phyloP scores from a whole-genome alignment of 2,329 filamentous ascomycete genomes.

The Colletotrichum siamense region DNA sequence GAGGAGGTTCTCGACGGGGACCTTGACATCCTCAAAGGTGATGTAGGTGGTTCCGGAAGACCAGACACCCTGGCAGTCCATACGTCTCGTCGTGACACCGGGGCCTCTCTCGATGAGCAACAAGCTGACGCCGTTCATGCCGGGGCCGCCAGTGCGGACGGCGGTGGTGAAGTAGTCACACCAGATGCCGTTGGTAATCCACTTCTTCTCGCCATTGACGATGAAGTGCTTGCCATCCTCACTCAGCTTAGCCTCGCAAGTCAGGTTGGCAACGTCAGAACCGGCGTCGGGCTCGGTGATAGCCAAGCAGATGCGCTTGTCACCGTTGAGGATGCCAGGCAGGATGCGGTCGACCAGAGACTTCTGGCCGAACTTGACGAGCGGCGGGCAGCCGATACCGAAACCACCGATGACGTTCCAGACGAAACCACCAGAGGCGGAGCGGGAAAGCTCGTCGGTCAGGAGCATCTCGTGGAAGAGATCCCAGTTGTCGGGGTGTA shows the following conservation, averaged over 20 bases:
- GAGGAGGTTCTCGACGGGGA: slow-evolving; percentile 97
- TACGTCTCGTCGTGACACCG: slow-evolving; percentile 89
- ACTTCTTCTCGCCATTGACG: slow-evolving; percentile 99
- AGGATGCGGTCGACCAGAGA: slow-evolving; percentile 84
- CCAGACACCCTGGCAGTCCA: slow-evolving; percentile 99
- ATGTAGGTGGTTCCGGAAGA: slow-evolving; percentile 95
- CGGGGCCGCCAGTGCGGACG: slow-evolving; percentile 84
- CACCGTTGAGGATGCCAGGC: slow-evolving; percentile 85
- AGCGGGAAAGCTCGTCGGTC: slow-evolving; percentile 91
- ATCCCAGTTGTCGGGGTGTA: slow-evolving; percentile 91
- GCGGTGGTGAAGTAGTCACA: slow-evolving; percentile 97
- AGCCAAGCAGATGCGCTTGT: slow-evolving; percentile 97
- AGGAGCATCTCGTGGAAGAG: slow-evolving; percentile 97
- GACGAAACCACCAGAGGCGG: slow-evolving; percentile 89
- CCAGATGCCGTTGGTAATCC: slow-evolving; percentile 99
- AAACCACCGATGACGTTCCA: slow-evolving; percentile 98
- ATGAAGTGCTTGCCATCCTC: slow-evolving; percentile 99
- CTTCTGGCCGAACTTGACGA: slow-evolving; percentile 92
- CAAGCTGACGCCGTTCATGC: slow-evolving; percentile 92
- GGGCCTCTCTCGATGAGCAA: slow-evolving; percentile 91
- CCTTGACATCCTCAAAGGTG: slow-evolving; percentile 98
- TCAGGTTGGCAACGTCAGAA: slow-evolving; percentile 92
- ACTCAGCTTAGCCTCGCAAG: slow-evolving; percentile 91
- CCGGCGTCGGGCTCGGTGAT: slow-evolving; percentile 98
- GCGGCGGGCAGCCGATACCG: slow-evolving; percentile 89